Conservation (phyloP, 1,139 yeast species). For the Saccharomyces hybrid region DNA sequence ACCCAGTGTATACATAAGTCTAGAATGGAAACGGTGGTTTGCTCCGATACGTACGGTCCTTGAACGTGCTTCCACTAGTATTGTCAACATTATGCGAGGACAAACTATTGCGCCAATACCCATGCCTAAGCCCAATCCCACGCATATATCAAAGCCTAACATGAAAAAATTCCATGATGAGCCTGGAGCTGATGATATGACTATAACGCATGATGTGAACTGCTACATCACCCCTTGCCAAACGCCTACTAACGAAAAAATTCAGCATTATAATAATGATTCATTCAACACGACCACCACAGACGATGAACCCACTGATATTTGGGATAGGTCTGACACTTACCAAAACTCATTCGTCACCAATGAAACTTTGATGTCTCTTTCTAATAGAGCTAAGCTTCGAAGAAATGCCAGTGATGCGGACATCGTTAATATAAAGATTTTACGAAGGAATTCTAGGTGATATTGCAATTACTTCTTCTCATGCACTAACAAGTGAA, state of each 20-base stretch:
- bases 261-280: background rate
- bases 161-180: background rate
- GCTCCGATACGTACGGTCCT: background rate
- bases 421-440: background rate
- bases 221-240: background rate
- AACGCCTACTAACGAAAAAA: background rate
- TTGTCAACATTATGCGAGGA: background rate
- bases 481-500: background rate
- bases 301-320: background rate
- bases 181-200: background rate
- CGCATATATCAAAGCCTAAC: background rate
- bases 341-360: background rate
- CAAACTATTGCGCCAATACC: background rate
- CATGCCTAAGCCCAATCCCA: background rate
- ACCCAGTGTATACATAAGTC: slow-evolving; percentile 4
- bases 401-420: background rate
- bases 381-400: background rate
- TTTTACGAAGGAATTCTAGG: background rate
- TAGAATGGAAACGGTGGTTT: background rate
- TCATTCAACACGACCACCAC: background rate
- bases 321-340: background rate
- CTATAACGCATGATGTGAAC: background rate
- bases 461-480: background rate
- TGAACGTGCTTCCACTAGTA: background rate
- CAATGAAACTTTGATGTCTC: background rate